Base-by-base conservation (phyloP, 1,139 yeast species). In the Kazachstania sp. region DNA sequence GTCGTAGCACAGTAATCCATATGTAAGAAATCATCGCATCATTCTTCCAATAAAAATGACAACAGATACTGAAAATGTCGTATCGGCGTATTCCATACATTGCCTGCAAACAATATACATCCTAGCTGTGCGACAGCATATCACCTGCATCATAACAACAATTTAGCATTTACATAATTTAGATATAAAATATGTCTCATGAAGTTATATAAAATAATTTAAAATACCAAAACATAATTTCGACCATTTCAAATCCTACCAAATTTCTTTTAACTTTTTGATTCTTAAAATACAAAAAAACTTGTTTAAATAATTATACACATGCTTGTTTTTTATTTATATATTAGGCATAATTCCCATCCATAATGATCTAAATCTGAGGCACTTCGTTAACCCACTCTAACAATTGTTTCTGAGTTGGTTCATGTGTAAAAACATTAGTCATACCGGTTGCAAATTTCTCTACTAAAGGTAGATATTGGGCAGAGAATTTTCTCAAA, bases 401-500 rank as follows among this genome's bases (percentile, higher is more conserved):
- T 18, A 46, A 41, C 38, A 70, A 43, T 36, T 55, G 53, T 5
- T 49, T 45, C 44, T 54, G 56, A 0, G 71, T 65, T 29, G 60
- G 59, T 35, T 57, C 57, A 49, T 68, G 68, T 1, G 59, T 46
- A 7, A 68, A 47, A 12, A 57, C 58, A 16, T 53, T 51, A 37
- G 57, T 55, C 16, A 58, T 43, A n/a, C 55, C 56, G 3, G 43
- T 39, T 20, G 52, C 54, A 28, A 66, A 53, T 18, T 60, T 60
- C 5, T 57, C 61, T 9, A 49, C 44, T 34, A 62, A 46, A n/a
- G 51, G 47, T 12, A 51, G 53, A 48, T 59, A 67, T 45, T 68
- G 68, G 36, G 58, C 63, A 3, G 69, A 60, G 45, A 58, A 70
- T 47, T 69, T 70, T 65, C 75, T 68, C 45, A 71, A 45, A 11